A percentile compares a stretch with the other conserved stretches of the same genome.
phyloP scores from a whole-genome alignment of 2,329 filamentous ascomycete genomes.

The Xylariales sp. region DNA sequence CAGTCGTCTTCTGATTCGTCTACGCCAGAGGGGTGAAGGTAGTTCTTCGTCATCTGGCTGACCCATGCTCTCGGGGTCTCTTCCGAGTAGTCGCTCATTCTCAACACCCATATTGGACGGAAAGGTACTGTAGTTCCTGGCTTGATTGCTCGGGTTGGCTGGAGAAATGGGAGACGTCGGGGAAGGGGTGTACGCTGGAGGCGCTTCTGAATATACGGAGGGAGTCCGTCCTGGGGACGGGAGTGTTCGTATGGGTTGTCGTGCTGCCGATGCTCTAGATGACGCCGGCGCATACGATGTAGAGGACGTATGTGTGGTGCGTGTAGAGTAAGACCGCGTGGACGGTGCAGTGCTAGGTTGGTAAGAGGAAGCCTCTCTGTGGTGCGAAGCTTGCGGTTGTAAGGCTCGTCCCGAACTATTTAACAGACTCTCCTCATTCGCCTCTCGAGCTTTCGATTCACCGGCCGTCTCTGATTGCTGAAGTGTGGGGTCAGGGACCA shows the following conservation, averaged over 20 bases:
- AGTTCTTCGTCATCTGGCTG: slow-evolving; percentile 23
- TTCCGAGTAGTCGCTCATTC: slow-evolving; percentile 35
- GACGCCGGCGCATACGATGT: slow-evolving; percentile 20
- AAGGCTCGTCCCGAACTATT: slow-evolving; percentile 14
- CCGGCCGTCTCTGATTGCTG: slow-evolving; percentile 25
- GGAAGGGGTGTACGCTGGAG: slow-evolving; percentile 47
- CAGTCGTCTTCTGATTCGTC: slow-evolving; percentile 22
- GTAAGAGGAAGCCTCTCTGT: background rate
- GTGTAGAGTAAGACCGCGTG: slow-evolving; percentile 2
- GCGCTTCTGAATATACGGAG: slow-evolving; percentile 35
- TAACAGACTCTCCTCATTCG: slow-evolving; percentile 34
- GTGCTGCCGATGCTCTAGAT: slow-evolving; percentile 14
- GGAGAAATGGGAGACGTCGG: slow-evolving; percentile 16
- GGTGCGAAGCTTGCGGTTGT: slow-evolving; percentile 1
- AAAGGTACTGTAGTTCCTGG: slow-evolving; percentile 41
- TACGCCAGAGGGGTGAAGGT: slow-evolving; percentile 16
- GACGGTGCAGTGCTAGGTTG: slow-evolving; percentile 3
- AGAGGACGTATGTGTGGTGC: slow-evolving; percentile 1
- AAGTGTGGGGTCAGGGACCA: slow-evolving; percentile 45
- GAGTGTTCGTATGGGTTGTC: slow-evolving; percentile 15
- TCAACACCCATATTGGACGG: slow-evolving; percentile 40
- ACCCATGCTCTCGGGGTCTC: slow-evolving; percentile 44
- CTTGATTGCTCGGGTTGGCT: slow-evolving; percentile 12
- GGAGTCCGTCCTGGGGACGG: slow-evolving; percentile 17
- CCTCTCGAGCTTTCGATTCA: slow-evolving; percentile 41